Evolutionary conservation across 2,329 filamentous ascomycete species (phyloP).

Genomic region (Cercospora sojina): DNA sequence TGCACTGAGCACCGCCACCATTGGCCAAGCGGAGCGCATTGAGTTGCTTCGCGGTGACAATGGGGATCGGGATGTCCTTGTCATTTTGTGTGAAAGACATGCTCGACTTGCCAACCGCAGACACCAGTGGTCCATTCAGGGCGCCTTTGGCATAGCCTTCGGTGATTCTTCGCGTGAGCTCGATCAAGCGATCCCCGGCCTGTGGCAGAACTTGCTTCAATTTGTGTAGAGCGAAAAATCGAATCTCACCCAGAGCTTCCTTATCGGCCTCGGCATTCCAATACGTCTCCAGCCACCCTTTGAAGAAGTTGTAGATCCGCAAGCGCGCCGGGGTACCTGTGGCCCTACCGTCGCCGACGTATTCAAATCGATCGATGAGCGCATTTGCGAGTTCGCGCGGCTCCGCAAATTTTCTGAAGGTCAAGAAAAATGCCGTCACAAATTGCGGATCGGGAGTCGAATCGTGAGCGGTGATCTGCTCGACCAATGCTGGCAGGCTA

Average conservation of each 20-base stretch:
- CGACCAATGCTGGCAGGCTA: conserved; percentile 85
- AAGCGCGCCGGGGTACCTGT: conserved; percentile 79
- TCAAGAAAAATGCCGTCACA: conserved; percentile 92
- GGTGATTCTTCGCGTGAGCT: conserved; percentile 76
- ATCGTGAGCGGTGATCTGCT: conserved; percentile 88
- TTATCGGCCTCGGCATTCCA: conserved; percentile 83
- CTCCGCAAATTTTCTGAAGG: conserved; percentile 88
- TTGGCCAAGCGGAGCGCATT: conserved; percentile 72
- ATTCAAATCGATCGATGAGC: conserved; percentile 89
- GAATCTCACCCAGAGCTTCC: conserved; percentile 71
- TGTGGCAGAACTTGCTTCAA: conserved; percentile 68
- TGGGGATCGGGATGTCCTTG: conserved; percentile 59
- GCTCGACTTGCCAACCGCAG: conserved; percentile 84
- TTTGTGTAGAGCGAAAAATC: conserved; percentile 74
- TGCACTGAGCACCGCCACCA: conserved; percentile 65
- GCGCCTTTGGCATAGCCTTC: conserved; percentile 51
- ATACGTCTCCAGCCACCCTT: conserved; percentile 94
- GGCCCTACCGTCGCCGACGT: conserved; percentile 74
- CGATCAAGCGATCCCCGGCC: conserved; percentile 75
- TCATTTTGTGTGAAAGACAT: conserved; percentile 64
- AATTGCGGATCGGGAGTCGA: conserved; percentile 89
- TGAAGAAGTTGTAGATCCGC: conserved; percentile 93
- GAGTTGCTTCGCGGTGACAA: conserved; percentile 74
- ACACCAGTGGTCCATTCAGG: conserved; percentile 58
- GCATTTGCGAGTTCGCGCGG: conserved; percentile 75